phyloP scores from a whole-genome alignment of 2,329 filamentous ascomycete genomes.

The Claviceps arundinis region DNA sequence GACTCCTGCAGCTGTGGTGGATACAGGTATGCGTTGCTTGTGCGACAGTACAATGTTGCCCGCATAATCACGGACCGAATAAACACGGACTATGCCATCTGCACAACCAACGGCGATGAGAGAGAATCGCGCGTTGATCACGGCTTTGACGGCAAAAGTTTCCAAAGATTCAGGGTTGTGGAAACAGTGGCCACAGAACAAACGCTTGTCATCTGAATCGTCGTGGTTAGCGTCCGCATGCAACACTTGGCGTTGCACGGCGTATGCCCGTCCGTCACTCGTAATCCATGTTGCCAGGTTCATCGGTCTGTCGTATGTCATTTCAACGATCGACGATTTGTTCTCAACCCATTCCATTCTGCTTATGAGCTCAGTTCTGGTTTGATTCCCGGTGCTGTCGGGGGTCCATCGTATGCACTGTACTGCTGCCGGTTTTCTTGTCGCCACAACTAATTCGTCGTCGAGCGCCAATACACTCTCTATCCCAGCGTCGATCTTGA shows the following conservation, averaged over 20 bases:
- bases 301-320: conserved; percentile 94
- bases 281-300: conserved; percentile 90
- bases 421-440: conserved; percentile 79
- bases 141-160: conserved; percentile 55
- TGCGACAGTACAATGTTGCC: conserved; percentile 88
- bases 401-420: conserved; percentile 94
- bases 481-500: conserved; percentile 94
- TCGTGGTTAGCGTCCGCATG: conserved; percentile 25
- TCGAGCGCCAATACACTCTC: conserved; percentile 77
- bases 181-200: conserved; percentile 88
- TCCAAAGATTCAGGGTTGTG: conserved; percentile 52
- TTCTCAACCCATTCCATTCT: conserved; percentile 78
- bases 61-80: conserved; percentile 82
- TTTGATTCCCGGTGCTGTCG: conserved; percentile 69
- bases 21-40: conserved; percentile 56
- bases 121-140: conserved; percentile 91
- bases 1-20: conserved; percentile 51
- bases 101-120: conserved; percentile 75
- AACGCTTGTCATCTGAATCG: conserved; percentile 42
- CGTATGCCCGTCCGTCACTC: conserved; percentile 75
- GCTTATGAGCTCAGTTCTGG: conserved; percentile 77
- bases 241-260: conserved; percentile 59
- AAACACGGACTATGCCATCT: conserved; percentile 74
- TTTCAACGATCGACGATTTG: conserved; percentile 62
- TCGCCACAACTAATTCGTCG: conserved; percentile 85